Conservation (phyloP, 108 stramenopile species). For the Fragilaria radians region DNA sequence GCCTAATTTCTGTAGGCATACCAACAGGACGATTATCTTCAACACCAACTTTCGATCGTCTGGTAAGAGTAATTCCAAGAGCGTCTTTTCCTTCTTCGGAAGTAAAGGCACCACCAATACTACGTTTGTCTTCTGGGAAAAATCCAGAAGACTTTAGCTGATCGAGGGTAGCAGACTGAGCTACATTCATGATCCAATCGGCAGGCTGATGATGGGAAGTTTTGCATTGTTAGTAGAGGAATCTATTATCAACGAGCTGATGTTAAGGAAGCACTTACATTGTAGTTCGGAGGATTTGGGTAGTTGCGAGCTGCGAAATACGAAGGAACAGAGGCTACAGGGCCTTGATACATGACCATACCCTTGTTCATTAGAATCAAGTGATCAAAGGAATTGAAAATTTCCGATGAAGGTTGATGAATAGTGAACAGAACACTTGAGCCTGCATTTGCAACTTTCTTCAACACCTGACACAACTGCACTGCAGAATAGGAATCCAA, state of each 20-base stretch:
- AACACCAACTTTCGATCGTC: not conserved
- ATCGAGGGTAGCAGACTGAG: constrained; percentile 37
- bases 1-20: constrained; percentile 27
- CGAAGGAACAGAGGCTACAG: constrained; percentile 30
- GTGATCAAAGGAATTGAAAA: constrained; percentile 74
- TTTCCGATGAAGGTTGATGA: constrained; percentile 85
- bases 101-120: constrained; percentile 24
- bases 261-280: constrained; percentile 7
- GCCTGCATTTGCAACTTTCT: constrained; percentile 74
- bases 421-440: constrained; percentile 83
- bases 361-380: constrained; percentile 72
- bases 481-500: constrained; percentile 72
- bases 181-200: constrained; percentile 72
- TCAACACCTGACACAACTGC: constrained; percentile 66
- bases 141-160: constrained; percentile 40
- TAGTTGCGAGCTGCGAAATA: constrained; percentile 47
- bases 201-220: constrained; percentile 23
- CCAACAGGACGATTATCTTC: constrained; percentile 24
- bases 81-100: constrained; percentile 31
- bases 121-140: constrained; percentile 36
- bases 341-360: constrained; percentile 64
- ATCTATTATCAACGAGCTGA: too few relatives aligned
- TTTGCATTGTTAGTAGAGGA: constrained; percentile 52
- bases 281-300: constrained; percentile 62
- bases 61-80: constrained; percentile 22